These are phyloP conservation scores for Aspergillus panamensis DNA, from an alignment of 495 filamentous ascomycete genomes.

Conservation along the genomic window DNA sequence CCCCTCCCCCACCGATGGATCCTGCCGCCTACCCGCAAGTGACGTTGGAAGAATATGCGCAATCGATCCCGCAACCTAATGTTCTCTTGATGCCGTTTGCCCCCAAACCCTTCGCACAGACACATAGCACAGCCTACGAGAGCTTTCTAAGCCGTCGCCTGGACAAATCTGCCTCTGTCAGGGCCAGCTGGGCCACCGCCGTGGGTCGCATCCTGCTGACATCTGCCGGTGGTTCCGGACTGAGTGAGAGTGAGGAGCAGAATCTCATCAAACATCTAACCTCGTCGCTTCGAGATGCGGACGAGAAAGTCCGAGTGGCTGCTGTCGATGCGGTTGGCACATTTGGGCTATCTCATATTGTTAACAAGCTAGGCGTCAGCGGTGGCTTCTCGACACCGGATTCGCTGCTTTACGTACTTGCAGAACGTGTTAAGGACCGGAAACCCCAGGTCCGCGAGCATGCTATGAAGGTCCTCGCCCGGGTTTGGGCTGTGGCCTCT, in stretches of 20 bases:
- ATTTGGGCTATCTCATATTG: constrained; percentile 72
- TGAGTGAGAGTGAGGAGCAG: constrained; percentile 73
- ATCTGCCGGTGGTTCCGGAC: constrained; percentile 79
- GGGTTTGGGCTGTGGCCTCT: constrained; percentile 86
- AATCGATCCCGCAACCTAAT: constrained; percentile 51
- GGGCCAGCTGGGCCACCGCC: constrained; percentile 78
- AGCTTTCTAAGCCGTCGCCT: constrained; percentile 77
- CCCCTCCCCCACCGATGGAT: constrained; percentile 67
- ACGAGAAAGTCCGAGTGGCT: constrained; percentile 86
- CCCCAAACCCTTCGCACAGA: constrained; percentile 77
- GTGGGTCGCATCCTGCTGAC: constrained; percentile 80
- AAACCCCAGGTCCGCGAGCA: constrained; percentile 77
- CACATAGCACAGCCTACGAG: constrained; percentile 71
- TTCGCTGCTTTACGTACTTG: constrained; percentile 72
- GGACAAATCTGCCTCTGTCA: constrained; percentile 77
- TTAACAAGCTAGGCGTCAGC: constrained; percentile 70
- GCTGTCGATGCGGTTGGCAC: constrained; percentile 76
- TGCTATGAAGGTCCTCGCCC: constrained; percentile 76
- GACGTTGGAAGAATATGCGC: constrained; percentile 56
- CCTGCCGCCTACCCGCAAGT: constrained; percentile 76
- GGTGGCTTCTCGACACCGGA: constrained; percentile 67
- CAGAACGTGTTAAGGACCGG: constrained; percentile 83
- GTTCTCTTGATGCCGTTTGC: constrained; percentile 75
- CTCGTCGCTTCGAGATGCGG: constrained; percentile 77
- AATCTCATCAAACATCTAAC: constrained; percentile 67